phyloP scores from a whole-genome alignment of 208 protist genomes.

The Trypanosoma platydactyli region DNA sequence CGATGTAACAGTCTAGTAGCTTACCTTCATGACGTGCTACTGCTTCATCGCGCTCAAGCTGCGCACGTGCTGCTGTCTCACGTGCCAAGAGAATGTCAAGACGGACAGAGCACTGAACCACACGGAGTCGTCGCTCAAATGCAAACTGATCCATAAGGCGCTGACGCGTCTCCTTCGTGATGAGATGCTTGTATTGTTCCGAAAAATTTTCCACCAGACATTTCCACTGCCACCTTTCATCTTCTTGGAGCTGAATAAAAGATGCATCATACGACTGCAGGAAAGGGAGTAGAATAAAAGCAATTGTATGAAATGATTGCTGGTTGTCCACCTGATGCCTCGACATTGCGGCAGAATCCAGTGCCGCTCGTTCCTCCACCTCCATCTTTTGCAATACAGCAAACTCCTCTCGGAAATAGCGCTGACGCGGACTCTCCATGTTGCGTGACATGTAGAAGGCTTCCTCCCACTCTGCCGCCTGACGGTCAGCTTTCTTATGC shows the following conservation, averaged over 20 bases:
- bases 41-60: conserved; percentile 14
- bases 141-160: conserved; percentile 17
- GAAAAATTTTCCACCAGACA: not conserved
- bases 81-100: conserved; percentile 16
- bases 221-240: not conserved
- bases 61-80: conserved; percentile 5
- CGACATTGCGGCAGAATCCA: not conserved
- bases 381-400: not conserved
- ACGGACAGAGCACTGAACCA: conserved; percentile 6
- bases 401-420: conserved; percentile 20
- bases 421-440: conserved; percentile 15
- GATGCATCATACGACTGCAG: not conserved
- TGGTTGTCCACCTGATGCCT: not conserved
- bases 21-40: not conserved
- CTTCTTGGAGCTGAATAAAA: not conserved
- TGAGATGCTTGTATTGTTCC: not conserved
- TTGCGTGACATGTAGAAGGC: conserved; percentile 10
- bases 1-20: not conserved
- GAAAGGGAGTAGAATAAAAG: not conserved
- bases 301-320: conserved; percentile 5
- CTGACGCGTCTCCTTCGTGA: conserved; percentile 1
- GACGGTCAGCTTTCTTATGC: not conserved
- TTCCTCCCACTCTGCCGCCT: not conserved
- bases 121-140: conserved; percentile 18
- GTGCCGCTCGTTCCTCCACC: not conserved